These are phyloP conservation scores for Trichoderma cornu-damae DNA, from an alignment of 2,329 filamentous ascomycete species.

Conservation along the genomic window DNA sequence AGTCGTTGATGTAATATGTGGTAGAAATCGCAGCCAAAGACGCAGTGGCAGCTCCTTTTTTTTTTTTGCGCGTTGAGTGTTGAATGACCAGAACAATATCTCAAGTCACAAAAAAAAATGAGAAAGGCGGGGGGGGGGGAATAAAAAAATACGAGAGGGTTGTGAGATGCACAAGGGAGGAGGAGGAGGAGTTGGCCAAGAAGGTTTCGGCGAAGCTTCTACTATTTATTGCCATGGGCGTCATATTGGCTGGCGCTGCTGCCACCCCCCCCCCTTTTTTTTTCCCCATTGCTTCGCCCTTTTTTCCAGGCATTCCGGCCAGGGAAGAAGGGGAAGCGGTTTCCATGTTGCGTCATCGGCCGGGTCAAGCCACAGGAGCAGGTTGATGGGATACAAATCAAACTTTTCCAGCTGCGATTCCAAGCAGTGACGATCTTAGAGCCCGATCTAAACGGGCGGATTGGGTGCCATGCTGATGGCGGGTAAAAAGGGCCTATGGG, in stretches of 20 bases:
- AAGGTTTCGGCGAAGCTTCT: constrained; percentile 12
- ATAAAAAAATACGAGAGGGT: not conserved
- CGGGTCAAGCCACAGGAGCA: constrained; percentile 20
- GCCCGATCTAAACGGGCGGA: too few relatives aligned
- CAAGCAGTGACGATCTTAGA: not conserved
- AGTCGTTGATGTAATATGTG: not conserved
- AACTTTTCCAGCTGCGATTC: too few relatives aligned
- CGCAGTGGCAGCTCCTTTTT: not conserved
- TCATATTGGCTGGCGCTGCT: constrained; percentile 8
- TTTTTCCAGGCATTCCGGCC: constrained; percentile 19
- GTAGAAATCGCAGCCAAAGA: not conserved
- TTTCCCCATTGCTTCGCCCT: not conserved
- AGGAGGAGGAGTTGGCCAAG: not conserved
- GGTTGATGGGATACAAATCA: not conserved
- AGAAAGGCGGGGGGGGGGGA: too few relatives aligned
- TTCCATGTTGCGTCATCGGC: constrained; percentile 33
- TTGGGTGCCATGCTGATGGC: too few relatives aligned
- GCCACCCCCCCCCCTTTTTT: too few relatives aligned
- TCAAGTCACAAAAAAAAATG: not conserved
- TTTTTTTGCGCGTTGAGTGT: not conserved
- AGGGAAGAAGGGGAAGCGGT: not conserved
- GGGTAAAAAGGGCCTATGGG: too few relatives aligned
- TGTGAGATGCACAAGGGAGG: not conserved
- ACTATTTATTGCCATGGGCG: constrained; percentile 17
- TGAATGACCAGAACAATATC: not conserved